Base-by-base conservation (phyloP, 2,329 filamentous ascomycete species). In the Westerdykella sp. region DNA sequence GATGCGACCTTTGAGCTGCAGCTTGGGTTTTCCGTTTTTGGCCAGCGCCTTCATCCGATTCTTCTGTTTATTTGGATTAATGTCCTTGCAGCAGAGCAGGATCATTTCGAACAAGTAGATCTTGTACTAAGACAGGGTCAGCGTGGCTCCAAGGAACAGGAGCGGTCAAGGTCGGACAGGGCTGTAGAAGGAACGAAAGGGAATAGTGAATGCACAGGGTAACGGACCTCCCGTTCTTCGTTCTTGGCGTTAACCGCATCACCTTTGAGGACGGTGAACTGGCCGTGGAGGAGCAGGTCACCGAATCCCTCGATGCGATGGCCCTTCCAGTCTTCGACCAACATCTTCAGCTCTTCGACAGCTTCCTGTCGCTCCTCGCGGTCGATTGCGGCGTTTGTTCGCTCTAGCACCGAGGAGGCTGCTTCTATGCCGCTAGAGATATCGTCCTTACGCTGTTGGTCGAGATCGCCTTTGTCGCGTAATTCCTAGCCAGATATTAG, bases 91-190 rank as follows among this genome's bases (percentile, higher is more conserved):
- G 68, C 93, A 97, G 25, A 98, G 78, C 35, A 98, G 74, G 45
- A 98, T 98, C 62, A 81, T 86, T 65, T 97, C 87, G 66, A 98
- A 98, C 23, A 98, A 81, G 68, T 95, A 98, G 48, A 98, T 94
- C 67, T 95, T 91, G 65, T 97, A 98, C 86, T 95, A 16, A 37
- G n/a, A 32, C 16, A 7, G 9, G 23, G 43, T 49, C 21, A 53
- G 49, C 25, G 7, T 28, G 7, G 25, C 2, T 28, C 18, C 25
- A 10, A 9, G 11, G 25, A 39, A 14, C 13, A 36, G n/a, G 7
- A 34, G 3, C 18, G 25, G 9, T 2, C 21, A 11, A 12, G 6
- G 37, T 6, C 9, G 13, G 6, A 11, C 23, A 16, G 7, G 2
- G 28, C 14, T 16, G 10, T 28, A 32, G 31, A 12, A 13, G 36